phyloP scores from a whole-genome alignment of 805 yeast genomes.

The Candida maesae region DNA sequence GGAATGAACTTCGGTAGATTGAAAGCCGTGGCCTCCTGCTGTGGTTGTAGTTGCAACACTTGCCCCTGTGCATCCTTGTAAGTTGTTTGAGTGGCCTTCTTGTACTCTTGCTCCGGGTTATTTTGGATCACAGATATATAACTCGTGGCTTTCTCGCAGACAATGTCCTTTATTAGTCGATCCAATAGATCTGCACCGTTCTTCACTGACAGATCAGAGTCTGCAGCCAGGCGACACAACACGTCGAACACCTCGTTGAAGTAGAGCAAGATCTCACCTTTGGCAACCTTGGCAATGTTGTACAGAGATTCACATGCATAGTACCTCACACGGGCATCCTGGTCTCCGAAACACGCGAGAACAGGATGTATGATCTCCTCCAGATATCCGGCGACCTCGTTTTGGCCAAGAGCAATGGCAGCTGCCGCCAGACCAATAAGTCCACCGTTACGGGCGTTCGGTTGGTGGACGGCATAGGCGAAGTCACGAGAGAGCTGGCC shows the following conservation, averaged over 20 bases:
- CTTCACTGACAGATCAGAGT: conserved; percentile 84
- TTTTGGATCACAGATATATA: conserved; percentile 71
- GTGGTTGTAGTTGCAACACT: conserved; percentile 54
- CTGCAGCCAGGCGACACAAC: conserved; percentile 83
- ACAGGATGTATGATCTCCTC: conserved; percentile 91
- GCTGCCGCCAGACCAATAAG: conserved; percentile 94
- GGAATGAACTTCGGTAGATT: conserved; percentile 87
- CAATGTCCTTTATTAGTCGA: conserved; percentile 87
- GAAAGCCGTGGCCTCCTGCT: conserved; percentile 68
- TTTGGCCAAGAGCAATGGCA: conserved; percentile 84
- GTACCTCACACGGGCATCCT: conserved; percentile 94
- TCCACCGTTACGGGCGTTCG: conserved; percentile 92
- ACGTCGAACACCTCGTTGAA: conserved; percentile 96
- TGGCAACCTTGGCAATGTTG: conserved; percentile 93
- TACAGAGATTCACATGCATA: conserved; percentile 96
- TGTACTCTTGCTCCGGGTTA: conserved; percentile 37
- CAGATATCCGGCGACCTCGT: conserved; percentile 76
- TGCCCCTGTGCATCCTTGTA: conserved; percentile 51
- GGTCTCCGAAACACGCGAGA: conserved; percentile 92
- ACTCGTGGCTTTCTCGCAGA: conserved; percentile 88
- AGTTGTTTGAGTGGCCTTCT: conserved; percentile 36
- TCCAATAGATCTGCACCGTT: conserved; percentile 95
- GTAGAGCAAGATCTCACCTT: conserved; percentile 87
- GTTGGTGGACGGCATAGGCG: conserved; percentile 79
- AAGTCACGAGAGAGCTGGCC: conserved; percentile 73